These are phyloP conservation scores for Neurospora sp. DNA, from an alignment of 495 filamentous ascomycete species.

Conservation along the genomic window DNA sequence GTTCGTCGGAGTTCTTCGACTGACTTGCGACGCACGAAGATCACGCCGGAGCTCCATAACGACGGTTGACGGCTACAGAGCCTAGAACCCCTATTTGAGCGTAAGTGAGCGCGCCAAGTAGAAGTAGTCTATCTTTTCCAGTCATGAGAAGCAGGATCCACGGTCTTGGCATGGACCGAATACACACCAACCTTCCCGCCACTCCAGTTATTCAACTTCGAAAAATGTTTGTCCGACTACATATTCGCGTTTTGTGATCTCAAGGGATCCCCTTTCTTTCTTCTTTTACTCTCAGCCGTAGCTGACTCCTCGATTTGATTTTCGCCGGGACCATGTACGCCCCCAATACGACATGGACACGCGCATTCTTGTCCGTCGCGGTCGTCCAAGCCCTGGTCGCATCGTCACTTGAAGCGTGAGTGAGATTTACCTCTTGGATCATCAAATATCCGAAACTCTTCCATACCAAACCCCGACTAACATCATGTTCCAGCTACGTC, in stretches of 20 bases:
- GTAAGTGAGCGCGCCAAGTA: no score
- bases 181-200: no score
- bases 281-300: not conserved
- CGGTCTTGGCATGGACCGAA: no score
- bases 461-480: not conserved
- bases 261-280: not conserved
- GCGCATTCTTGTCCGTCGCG: not conserved
- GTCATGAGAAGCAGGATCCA: no score
- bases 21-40: no score
- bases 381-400: not conserved
- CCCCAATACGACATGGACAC: not conserved
- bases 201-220: not conserved
- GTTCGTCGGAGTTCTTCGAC: no score
- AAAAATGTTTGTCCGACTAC: not conserved
- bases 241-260: not conserved
- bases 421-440: not conserved
- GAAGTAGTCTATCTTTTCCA: no score
- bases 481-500: not conserved
- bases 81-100: no score
- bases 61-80: no score
- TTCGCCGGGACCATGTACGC: not conserved
- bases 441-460: no score
- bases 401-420: not conserved
- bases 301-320: not conserved
- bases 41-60: no score